Evolutionary conservation across 805 yeast genomes (phyloP).

Genomic region (Pichia manshurica): DNA sequence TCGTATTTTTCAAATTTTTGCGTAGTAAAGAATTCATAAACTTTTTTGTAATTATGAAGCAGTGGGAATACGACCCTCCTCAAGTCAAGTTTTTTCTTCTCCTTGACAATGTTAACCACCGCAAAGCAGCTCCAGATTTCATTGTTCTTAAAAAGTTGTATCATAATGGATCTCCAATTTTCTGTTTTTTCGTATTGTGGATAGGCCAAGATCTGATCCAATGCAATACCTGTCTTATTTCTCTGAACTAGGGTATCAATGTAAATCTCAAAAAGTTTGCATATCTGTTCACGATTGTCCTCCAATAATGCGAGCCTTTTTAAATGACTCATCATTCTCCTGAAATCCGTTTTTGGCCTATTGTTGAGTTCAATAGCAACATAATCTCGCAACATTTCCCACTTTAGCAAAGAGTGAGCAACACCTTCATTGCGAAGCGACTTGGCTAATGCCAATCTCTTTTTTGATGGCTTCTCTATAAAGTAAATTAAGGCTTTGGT

Average conservation of each 20-base stretch:
- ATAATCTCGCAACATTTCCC: slow-evolving; percentile 5
- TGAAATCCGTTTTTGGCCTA: not conserved
- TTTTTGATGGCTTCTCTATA: not conserved
- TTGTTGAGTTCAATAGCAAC: not conserved
- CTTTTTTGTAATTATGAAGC: not conserved
- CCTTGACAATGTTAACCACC: not conserved
- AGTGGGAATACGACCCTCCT: not conserved
- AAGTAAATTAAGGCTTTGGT: slow-evolving; percentile 1
- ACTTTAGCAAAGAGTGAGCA: not conserved
- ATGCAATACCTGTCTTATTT: not conserved
- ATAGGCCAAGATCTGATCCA: not conserved
- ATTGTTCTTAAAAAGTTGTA: not conserved
- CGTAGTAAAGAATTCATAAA: slow-evolving; percentile 2
- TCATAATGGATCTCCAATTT: not conserved
- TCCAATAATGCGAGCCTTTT: not conserved
- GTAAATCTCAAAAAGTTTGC: not conserved
- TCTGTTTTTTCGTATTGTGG: not conserved
- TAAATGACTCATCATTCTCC: not conserved
- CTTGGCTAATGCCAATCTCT: slow-evolving; percentile 1
- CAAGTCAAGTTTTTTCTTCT: not conserved
- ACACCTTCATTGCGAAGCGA: slow-evolving; percentile 9
- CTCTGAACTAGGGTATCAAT: not conserved
- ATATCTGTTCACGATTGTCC: not conserved
- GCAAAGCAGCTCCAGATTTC: slow-evolving; percentile 5
- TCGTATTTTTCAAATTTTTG: not conserved